A percentile compares a stretch with the other conserved stretches of the same genome.
Evolutionary conservation across 495 filamentous ascomycete species (phyloP).

Genomic region (Lophiotrema nucula): DNA sequence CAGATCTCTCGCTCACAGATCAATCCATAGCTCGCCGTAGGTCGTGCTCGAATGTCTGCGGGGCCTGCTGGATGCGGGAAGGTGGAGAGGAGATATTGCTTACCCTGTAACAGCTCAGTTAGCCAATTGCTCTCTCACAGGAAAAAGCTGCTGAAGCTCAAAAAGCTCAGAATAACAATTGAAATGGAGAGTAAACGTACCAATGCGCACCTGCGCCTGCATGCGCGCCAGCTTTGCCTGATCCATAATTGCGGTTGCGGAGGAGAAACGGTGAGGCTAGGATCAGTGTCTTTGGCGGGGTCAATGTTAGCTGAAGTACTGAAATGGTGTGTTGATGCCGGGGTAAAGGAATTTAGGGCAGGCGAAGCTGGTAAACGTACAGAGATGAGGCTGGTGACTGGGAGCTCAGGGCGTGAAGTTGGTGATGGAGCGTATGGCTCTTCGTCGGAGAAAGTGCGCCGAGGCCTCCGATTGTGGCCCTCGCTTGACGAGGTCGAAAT

Average conservation of each 20-base stretch:
- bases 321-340: not conserved
- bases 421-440: constrained; percentile 23
- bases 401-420: constrained; percentile 1
- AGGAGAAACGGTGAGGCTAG: not conserved
- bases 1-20: not conserved
- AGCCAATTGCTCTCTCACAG: constrained; percentile 1
- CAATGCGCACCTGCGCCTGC: constrained; percentile 72
- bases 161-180: not conserved
- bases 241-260: constrained; percentile 57
- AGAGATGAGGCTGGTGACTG: constrained; percentile 4
- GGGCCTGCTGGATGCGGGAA: not conserved
- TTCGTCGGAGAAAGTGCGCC: constrained; percentile 25
- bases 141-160: not conserved
- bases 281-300: too few relatives aligned
- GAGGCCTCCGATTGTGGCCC: constrained; percentile 16
- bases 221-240: constrained; percentile 74
- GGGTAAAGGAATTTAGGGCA: not conserved
- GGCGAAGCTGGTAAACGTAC: constrained; percentile 10
- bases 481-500: constrained; percentile 20
- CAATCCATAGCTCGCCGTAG: too few relatives aligned
- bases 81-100: not conserved
- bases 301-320: too few relatives aligned
- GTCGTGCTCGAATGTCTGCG: too few relatives aligned
- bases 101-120: constrained; percentile 22
- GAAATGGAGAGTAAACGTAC: constrained; percentile 51